Evolutionary conservation across 495 filamentous ascomycete genomes (phyloP).

Genomic region (Aspergillus leporis): DNA sequence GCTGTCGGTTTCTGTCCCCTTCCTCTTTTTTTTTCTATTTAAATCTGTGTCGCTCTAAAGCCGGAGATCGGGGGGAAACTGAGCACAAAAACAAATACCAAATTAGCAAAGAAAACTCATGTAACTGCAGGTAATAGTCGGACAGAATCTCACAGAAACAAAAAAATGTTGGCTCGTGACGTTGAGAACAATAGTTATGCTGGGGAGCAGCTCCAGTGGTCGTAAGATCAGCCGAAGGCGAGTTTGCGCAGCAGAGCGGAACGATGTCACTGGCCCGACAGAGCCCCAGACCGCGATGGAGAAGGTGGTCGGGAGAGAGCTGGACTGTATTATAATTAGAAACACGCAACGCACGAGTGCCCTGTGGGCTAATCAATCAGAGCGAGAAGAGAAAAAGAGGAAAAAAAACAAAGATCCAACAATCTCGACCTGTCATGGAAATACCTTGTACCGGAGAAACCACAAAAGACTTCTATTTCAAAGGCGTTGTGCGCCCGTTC

Average conservation of each 20-base stretch:
- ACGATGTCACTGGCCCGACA: conserved; percentile 4
- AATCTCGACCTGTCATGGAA: background rate
- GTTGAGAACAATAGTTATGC: background rate
- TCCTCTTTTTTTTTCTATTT: background rate
- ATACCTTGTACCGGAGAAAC: background rate
- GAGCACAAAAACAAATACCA: background rate
- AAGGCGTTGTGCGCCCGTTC: conserved; percentile 11
- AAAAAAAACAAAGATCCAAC: background rate
- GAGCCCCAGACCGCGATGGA: background rate
- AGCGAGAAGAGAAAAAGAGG: conserved; percentile 1
- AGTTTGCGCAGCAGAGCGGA: conserved; percentile 1
- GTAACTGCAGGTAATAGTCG: background rate
- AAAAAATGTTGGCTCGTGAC: background rate
- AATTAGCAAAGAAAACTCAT: background rate
- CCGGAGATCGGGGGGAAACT: conserved; percentile 2
- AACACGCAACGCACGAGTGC: conserved; percentile 3
- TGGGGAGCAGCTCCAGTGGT: background rate
- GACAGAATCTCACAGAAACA: background rate
- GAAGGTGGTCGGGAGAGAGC: background rate
- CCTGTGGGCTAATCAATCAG: background rate
- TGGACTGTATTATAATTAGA: conserved; percentile 7
- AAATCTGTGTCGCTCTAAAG: background rate
- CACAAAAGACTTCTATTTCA: background rate
- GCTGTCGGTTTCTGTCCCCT: background rate
- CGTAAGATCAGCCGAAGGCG: conserved; percentile 1